Base-by-base conservation (phyloP, 805 yeast genomes). In the Alloascoidea africana region DNA sequence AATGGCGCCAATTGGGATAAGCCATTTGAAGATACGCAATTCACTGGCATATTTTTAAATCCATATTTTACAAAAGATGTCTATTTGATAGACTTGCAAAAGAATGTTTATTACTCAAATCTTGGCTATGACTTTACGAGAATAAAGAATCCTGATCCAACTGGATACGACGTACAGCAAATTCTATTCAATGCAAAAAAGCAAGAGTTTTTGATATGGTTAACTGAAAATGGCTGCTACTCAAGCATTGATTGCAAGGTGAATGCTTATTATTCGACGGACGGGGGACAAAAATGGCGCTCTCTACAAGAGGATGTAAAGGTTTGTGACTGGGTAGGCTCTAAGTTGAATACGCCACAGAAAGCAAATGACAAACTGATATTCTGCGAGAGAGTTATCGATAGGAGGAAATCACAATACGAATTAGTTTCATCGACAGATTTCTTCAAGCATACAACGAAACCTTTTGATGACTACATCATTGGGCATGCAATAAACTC, bases 401-500 rank as follows among this genome's bases (percentile, higher is more conserved):
- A 35, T 23, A 37, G 32, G 5, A 32, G 32, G 17, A 36, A 23
- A 35, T 35, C 36, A n/a, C 23, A 37, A 16, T 27, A 35, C 3
- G 37, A 42, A 23, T 47, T 68, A 14, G 51, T 70, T 8, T 65
- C 82, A 1, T 64, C 83, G 4, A 57, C 55, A 1, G 76, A 83
- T 49, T 66, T 58, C 46, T 78, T 76, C 52, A 45, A 56, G 16
- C 60, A 57, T 6, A 55, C 61, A 3, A 54, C 48, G 8, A 61
- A 55, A 0, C 48, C 70, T 2, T 71, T 78, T 47, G 73, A 72
- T 2, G 58, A 67, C 36, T n/a, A n/a, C n/a, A 71, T 81, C 27
- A 69, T 80, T 33, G 96, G 94, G 0, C 76, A 73, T 45, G 85
- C 91, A 14, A 62, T 74, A 23, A 73, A 76, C 15, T 80, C 80